phyloP scores from a whole-genome alignment of 345 rosid species.

The Gossypium ekmanianum region DNA sequence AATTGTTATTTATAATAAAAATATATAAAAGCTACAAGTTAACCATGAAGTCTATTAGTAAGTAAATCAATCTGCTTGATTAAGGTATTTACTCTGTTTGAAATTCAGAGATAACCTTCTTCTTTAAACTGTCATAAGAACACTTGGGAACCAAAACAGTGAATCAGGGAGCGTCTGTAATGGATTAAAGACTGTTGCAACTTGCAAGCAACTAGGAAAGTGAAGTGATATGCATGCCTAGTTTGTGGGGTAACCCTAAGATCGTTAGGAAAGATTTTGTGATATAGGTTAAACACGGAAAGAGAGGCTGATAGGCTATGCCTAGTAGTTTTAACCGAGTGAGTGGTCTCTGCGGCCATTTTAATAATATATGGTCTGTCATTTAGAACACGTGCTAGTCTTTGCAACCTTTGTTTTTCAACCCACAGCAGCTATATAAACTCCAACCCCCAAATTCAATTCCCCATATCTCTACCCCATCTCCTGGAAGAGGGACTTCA shows the following conservation, averaged over 20 bases:
- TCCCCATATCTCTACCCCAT: not conserved
- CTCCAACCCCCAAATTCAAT: not conserved
- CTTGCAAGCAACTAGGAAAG: not conserved
- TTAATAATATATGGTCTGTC: not conserved
- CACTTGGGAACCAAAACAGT: too few relatives aligned
- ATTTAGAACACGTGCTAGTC: slow-evolving; percentile 11
- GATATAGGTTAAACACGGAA: not conserved
- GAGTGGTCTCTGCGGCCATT: not conserved
- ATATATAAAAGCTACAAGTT: too few relatives aligned
- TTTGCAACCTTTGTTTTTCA: not conserved
- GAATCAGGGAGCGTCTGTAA: not conserved
- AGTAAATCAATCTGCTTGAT: too few relatives aligned
- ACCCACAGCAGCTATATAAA: not conserved
- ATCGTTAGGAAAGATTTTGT: not conserved
- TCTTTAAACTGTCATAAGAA: too few relatives aligned
- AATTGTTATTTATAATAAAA: too few relatives aligned
- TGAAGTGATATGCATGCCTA: not conserved
- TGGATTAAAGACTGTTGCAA: not conserved
- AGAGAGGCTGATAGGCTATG: not conserved
- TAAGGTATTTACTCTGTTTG: too few relatives aligned
- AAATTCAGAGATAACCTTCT: too few relatives aligned
- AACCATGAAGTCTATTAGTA: too few relatives aligned
- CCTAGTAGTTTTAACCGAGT: not conserved
- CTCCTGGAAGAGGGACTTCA: not conserved
- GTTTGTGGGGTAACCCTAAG: not conserved